Conservation (phyloP, 345 rosid genomes). For the Triadica sebifera region DNA sequence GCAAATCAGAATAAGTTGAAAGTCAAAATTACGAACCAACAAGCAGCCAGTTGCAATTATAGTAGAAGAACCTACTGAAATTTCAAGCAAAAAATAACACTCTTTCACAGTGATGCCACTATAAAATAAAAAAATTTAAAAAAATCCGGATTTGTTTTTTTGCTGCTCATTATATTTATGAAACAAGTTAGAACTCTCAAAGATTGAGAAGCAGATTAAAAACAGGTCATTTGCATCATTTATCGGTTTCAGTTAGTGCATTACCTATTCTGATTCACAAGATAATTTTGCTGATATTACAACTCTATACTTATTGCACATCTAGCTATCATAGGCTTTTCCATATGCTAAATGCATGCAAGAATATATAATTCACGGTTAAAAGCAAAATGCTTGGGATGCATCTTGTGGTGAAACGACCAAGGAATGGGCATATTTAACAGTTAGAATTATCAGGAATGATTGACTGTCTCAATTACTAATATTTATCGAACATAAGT, state of each 20-base stretch:
- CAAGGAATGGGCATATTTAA: background rate
- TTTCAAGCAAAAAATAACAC: background rate
- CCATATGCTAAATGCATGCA: too few relatives aligned
- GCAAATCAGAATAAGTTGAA: background rate
- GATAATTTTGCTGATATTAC: background rate
- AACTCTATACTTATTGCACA: background rate
- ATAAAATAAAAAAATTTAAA: too few relatives aligned
- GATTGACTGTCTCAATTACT: background rate
- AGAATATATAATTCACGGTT: background rate
- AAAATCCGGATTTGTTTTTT: background rate
- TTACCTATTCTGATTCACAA: background rate
- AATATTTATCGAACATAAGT: background rate
- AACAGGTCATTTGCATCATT: background rate
- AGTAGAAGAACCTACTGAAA: background rate
- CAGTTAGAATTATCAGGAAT: background rate
- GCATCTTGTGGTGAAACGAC: background rate
- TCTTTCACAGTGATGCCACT: background rate
- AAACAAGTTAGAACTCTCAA: background rate
- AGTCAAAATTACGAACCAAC: background rate
- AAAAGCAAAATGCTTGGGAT: background rate
- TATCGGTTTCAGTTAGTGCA: background rate
- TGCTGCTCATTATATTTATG: background rate
- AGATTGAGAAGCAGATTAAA: background rate
- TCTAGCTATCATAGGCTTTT: background rate
- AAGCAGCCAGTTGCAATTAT: background rate